Conservation (phyloP, 306 rosid species). For the Pyrus pyrifolia region DNA sequence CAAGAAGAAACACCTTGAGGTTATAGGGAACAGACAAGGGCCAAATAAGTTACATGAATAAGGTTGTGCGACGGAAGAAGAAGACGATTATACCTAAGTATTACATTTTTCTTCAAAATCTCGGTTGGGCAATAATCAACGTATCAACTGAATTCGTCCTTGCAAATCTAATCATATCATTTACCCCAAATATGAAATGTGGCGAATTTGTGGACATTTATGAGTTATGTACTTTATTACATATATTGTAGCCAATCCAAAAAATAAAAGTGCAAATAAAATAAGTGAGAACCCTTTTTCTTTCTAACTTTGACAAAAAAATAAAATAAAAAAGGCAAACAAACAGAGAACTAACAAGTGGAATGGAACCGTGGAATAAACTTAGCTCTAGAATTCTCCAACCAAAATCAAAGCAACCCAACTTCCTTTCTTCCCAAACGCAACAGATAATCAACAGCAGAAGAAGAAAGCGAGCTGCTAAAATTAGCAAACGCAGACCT, state of each 20-base stretch:
- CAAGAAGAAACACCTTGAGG: background rate
- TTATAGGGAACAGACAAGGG: background rate
- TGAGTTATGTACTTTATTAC: no score
- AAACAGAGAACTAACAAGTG: background rate
- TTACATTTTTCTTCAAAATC: no score
- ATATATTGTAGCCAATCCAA: accelerated
- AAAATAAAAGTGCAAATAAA: no score
- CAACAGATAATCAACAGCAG: background rate
- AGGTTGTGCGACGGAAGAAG: background rate
- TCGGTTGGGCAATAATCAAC: no score
- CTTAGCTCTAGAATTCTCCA: background rate
- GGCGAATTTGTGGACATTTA: no score
- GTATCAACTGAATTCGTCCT: accelerated
- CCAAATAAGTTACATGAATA: background rate
- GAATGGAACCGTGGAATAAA: background rate
- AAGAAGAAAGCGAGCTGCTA: background rate
- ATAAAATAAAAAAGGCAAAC: no score
- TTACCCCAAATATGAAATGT: no score
- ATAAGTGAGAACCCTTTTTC: background rate
- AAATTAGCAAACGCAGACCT: background rate
- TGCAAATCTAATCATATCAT: no score
- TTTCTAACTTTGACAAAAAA: no score
- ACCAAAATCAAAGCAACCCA: background rate
- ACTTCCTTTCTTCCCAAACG: background rate
- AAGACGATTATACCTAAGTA: background rate